Evolutionary conservation across 345 rosid species (phyloP), one percentile per base, ranked within the genome.

Genomic region (Moricandia moricandioides): DNA sequence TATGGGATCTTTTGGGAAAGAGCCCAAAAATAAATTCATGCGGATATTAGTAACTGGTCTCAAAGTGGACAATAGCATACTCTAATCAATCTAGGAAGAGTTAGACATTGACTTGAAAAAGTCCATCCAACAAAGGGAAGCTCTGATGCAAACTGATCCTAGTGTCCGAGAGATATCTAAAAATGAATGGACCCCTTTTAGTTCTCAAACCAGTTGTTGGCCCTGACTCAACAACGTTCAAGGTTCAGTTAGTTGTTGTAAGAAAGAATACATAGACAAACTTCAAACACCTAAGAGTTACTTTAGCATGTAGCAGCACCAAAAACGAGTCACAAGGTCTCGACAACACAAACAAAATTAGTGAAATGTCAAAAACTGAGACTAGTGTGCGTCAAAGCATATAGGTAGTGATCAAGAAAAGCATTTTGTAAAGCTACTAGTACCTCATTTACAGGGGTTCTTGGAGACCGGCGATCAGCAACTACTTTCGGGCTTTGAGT

Each of bases 401-500:
- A 52, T 43, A 62, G 34, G 49, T 8, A 76, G 2, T 17, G 47
- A 60, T 27, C 1, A 29, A 59, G 16, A 30, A 26, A 54, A 45
- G 51, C 31, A 49, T 33, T 58, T 16, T 14, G 68, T 9, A 70
- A 71, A 78, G 76, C 72, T 62, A 61, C 29, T 16, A 58, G 65
- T 88, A 93, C 98, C 97, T 91, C 98, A 66, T 79, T 77, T 33
- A 77, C 81, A 12, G 90, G 86, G 51, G 86, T 87, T 73, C 83
- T 80, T 52, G 90, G 94, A 17, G 97, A 89, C 55, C 80, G 88
- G 45, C 93, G 92, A 27, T 89, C 97, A 72, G 65, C 43, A 70
- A 79, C 68, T 27, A 93, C 86, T 80, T 85, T 93, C 29, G 94
- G 91, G 74, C 89, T 91, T 69, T 68, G 86, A 10, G 82, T 92